phyloP scores from a whole-genome alignment of 805 yeast species.

The Metschnikowia lunata region DNA sequence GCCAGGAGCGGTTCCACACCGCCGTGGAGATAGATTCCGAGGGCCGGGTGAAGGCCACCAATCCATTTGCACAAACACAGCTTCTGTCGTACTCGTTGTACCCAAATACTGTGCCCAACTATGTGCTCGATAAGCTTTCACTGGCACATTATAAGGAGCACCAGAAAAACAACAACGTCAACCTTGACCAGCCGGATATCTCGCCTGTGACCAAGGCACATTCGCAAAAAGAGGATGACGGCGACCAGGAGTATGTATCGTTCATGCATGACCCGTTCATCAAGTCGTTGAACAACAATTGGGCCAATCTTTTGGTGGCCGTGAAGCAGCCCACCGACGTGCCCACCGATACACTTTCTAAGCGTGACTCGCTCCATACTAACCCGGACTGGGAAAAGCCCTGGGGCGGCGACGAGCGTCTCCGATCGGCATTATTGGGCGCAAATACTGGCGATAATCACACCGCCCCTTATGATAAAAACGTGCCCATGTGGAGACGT shows the following conservation, averaged over 20 bases:
- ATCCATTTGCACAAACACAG: conserved; percentile 27
- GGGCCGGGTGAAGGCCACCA: conserved; percentile 11
- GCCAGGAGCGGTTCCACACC: conserved; percentile 5
- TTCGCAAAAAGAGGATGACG: conserved; percentile 11
- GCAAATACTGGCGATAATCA: conserved; percentile 28
- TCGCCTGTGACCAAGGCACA: conserved; percentile 7
- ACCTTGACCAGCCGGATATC: conserved; percentile 15
- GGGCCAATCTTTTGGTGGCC: conserved; percentile 49
- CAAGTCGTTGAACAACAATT: conserved; percentile 40
- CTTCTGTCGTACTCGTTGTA: conserved; percentile 32
- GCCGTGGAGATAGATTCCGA: conserved; percentile 7
- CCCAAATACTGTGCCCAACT: conserved; percentile 52
- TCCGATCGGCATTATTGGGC: conserved; percentile 49
- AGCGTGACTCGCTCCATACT: conserved; percentile 23
- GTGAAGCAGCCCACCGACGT: conserved; percentile 42
- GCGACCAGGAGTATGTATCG: conserved; percentile 31
- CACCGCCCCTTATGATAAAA: conserved; percentile 19
- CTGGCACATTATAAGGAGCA: conserved; percentile 39
- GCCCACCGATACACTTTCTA: conserved; percentile 24
- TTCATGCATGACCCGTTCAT: conserved; percentile 38
- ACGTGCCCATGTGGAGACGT: conserved; percentile 9
- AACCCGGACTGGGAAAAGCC: conserved; percentile 43
- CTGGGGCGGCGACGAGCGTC: conserved; percentile 72
- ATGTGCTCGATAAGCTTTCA: conserved; percentile 54
- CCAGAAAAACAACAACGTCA: conserved; percentile 28